A percentile compares a stretch with the other conserved stretches of the same genome.
Conservation (phyloP, 805 yeast species). For the Cyberlindnera maritima region DNA sequence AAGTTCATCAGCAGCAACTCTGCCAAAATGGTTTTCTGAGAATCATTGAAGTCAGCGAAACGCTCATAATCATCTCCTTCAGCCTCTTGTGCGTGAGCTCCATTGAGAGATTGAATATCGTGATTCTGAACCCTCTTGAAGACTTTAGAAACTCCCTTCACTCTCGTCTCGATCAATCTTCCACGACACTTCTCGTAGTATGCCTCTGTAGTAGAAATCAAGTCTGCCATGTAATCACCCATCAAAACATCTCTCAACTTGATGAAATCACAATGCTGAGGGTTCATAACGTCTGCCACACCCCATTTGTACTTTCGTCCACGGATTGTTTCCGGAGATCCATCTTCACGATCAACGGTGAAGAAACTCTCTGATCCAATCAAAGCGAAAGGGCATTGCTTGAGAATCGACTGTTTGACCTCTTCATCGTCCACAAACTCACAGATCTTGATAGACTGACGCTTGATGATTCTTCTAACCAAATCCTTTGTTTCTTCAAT, state of each 20-base stretch:
- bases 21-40: neutral
- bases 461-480: slow-evolving; percentile 48
- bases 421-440: slow-evolving; percentile 44
- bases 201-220: slow-evolving; percentile 72
- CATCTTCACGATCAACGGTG: slow-evolving; percentile 18
- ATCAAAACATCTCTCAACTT: slow-evolving; percentile 63
- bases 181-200: slow-evolving; percentile 69
- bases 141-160: slow-evolving; percentile 26
- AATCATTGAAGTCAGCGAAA: neutral
- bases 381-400: slow-evolving; percentile 64
- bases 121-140: slow-evolving; percentile 7
- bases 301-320: slow-evolving; percentile 90
- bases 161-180: slow-evolving; percentile 50
- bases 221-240: slow-evolving; percentile 71
- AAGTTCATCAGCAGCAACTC: slow-evolving; percentile 7
- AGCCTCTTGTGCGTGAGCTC: neutral
- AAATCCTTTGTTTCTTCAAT: slow-evolving; percentile 49
- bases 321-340: slow-evolving; percentile 37
- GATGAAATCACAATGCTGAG: slow-evolving; percentile 71
- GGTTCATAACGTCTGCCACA: slow-evolving; percentile 75
- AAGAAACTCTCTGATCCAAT: slow-evolving; percentile 61
- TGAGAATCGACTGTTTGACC: slow-evolving; percentile 30
- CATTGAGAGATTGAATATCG: neutral
- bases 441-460: slow-evolving; percentile 57
- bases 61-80: too few species aligned